phyloP scores from a whole-genome alignment of 164 flowering plant species.

The Vitis riparia region DNA sequence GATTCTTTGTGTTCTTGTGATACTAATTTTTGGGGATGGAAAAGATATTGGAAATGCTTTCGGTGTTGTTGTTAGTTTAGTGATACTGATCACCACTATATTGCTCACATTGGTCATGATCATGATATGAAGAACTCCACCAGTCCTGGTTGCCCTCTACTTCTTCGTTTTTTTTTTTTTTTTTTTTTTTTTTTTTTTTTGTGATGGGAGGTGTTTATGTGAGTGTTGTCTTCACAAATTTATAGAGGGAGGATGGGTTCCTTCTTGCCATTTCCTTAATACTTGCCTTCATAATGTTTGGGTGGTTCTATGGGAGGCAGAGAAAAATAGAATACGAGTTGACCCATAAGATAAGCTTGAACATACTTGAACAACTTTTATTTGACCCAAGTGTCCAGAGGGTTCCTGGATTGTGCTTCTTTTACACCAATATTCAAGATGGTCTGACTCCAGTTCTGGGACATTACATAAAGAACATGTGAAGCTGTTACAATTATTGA shows the following conservation, averaged over 20 bases:
- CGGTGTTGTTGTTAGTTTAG: conserved; percentile 85
- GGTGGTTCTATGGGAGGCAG: conserved; percentile 83
- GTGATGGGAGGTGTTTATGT: conserved; percentile 71
- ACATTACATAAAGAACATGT: conserved; percentile 79
- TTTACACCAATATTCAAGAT: conserved; percentile 71
- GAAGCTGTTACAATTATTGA: conserved; percentile 84
- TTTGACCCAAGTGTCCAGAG: no score
- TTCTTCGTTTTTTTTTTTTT: conserved; percentile 36
- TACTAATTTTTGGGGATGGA: conserved; percentile 77
- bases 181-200: conserved; percentile 13
- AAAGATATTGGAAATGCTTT: conserved; percentile 86
- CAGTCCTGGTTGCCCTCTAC: conserved; percentile 51
- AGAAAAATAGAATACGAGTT: conserved; percentile 70
- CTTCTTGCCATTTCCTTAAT: conserved; percentile 76
- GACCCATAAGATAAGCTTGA: conserved; percentile 46
- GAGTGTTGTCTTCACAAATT: conserved; percentile 71
- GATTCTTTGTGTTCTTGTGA: conserved; percentile 73
- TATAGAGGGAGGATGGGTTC: conserved; percentile 83
- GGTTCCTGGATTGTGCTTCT: conserved; percentile 40
- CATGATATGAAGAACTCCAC: conserved; percentile 68
- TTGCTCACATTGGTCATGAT: conserved; percentile 75
- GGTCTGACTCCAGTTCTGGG: conserved; percentile 76
- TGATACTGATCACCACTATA: conserved; percentile 84
- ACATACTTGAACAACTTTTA: no score
- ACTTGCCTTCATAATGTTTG: conserved; percentile 80